Base-by-base conservation (phyloP, 495 filamentous ascomycete species). In the Saxispiralis lemnorum region DNA sequence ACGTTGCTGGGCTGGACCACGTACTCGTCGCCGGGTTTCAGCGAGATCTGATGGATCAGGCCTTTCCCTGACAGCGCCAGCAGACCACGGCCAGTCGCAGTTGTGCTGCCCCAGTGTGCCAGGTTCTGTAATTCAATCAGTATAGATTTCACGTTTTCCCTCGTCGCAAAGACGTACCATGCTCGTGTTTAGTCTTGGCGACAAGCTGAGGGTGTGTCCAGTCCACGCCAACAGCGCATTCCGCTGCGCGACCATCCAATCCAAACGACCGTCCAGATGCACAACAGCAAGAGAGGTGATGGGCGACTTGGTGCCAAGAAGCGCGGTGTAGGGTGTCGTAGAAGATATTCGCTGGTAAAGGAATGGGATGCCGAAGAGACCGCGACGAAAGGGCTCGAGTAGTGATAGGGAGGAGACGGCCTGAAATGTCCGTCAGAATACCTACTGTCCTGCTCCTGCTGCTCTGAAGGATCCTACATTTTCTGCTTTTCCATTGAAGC, bases 181-280 rank as follows among this genome's bases (percentile, higher is more conserved):
- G 46, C 69, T 76, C 24, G 67, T 67, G 46, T 85, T 86, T 37
- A 87, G 64, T 21, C 70, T 77, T 1, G 89, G 88, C 18, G 69
- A 70, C 11, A 89, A 69, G 13, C 70, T 63, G 18, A 97, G 66
- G 1, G 83, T 83, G 56, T 87, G 78, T 20, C 89, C 89, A n/a
- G 85, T 92, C 89, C 89, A 97, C 43, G 89, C 92, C 10, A 95
- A 69, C 43, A 97, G 67, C 7, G 83, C 84, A 46, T 79, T 75
- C 40, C 82, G 68, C 58, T 93, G 87, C 10, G 81, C 69, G 20
- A 97, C 64, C 68, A 88, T 85, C 89, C 92, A 97, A 64, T 97
- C 89, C 45, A 81, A 72, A n/a, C 84, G 83, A 21, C 89, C 89
- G 67, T 97, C 83, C 31, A 97, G 73, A 53, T 87, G 75, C 14